Percentiles rank a stretch among this genome's conserved stretches.
Evolutionary conservation across 257 asterid genomes (phyloP).

Genomic region (Salvia hispanica): DNA sequence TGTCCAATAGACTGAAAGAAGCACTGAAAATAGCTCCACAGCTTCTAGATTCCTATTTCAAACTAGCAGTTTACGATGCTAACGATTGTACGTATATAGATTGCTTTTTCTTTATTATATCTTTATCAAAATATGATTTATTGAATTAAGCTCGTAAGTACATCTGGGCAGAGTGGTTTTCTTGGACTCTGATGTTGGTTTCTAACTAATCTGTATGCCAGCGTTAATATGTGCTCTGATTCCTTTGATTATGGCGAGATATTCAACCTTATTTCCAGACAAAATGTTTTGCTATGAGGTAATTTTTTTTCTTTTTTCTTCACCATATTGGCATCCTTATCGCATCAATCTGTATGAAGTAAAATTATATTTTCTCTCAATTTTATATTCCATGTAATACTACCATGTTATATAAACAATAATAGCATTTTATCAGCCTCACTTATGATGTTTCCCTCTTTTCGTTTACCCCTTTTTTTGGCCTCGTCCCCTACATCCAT

Average conservation of each 20-base stretch:
- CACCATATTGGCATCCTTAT: background rate
- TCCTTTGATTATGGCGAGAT: conserved; percentile 82
- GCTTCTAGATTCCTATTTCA: conserved; percentile 72
- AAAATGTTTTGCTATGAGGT: conserved; percentile 78
- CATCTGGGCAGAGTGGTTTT: conserved; percentile 21
- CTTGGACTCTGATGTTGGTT: conserved; percentile 32
- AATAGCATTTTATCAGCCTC: background rate
- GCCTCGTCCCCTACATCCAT: background rate
- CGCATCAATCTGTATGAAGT: conserved; percentile 8
- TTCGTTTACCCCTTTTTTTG: background rate
- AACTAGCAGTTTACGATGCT: conserved; percentile 66
- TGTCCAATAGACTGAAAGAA: conserved; percentile 75
- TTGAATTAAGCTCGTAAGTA: conserved; percentile 5
- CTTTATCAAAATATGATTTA: conserved; percentile 16
- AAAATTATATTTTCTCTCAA: background rate
- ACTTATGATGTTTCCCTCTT: conserved; percentile 12
- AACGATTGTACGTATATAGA: conserved; percentile 57
- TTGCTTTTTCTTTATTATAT: conserved; percentile 30
- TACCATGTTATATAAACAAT: conserved; percentile 12
- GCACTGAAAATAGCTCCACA: conserved; percentile 78
- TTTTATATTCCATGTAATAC: background rate
- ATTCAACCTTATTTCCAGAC: conserved; percentile 82
- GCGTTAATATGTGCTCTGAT: conserved; percentile 84
- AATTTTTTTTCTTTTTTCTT: conserved; percentile 2
- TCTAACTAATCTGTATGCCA: conserved; percentile 44